Conservation (phyloP, 2,329 filamentous ascomycete genomes). For the Aspergillus alliaceus region DNA sequence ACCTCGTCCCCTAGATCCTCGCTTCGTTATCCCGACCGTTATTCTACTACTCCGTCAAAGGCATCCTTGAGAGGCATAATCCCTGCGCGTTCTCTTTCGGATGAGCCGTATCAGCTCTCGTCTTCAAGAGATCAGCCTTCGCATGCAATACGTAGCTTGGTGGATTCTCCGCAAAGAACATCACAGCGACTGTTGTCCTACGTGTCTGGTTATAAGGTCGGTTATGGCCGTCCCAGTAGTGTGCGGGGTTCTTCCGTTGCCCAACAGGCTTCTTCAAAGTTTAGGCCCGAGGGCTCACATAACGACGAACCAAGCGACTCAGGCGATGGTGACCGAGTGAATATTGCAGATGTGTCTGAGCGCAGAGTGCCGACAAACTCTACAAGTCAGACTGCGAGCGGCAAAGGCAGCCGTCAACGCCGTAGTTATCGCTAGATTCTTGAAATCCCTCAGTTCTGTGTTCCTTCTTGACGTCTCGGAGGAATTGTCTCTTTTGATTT, state of each 20-base stretch:
- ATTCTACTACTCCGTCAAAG: slow-evolving; percentile 37
- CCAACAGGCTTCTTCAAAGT: slow-evolving; percentile 17
- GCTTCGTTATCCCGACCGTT: slow-evolving; percentile 35
- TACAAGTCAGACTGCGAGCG: slow-evolving; percentile 19
- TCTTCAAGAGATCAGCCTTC: slow-evolving; percentile 31
- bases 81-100: slow-evolving; percentile 44
- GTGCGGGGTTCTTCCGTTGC: slow-evolving; percentile 11
- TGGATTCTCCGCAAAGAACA: slow-evolving; percentile 32
- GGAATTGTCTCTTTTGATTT: slow-evolving; percentile 5
- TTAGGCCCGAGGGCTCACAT: slow-evolving; percentile 17
- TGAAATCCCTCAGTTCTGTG: slow-evolving; percentile 11
- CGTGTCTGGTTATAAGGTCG: slow-evolving; percentile 22
- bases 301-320: slow-evolving; percentile 20
- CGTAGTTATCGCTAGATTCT: slow-evolving; percentile 20
- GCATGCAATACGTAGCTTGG: slow-evolving; percentile 30
- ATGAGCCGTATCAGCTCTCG: slow-evolving; percentile 44
- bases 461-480: slow-evolving; percentile 2
- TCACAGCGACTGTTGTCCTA: slow-evolving; percentile 23
- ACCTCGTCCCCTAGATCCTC: slow-evolving; percentile 29
- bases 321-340: slow-evolving; percentile 31
- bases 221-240: slow-evolving; percentile 15
- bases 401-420: slow-evolving; percentile 24
- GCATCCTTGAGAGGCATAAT: slow-evolving; percentile 38
- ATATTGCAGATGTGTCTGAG: slow-evolving; percentile 31
- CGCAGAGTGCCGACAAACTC: slow-evolving; percentile 23